phyloP scores from a whole-genome alignment of 805 yeast species.

The Isabelozyma rhagii region DNA sequence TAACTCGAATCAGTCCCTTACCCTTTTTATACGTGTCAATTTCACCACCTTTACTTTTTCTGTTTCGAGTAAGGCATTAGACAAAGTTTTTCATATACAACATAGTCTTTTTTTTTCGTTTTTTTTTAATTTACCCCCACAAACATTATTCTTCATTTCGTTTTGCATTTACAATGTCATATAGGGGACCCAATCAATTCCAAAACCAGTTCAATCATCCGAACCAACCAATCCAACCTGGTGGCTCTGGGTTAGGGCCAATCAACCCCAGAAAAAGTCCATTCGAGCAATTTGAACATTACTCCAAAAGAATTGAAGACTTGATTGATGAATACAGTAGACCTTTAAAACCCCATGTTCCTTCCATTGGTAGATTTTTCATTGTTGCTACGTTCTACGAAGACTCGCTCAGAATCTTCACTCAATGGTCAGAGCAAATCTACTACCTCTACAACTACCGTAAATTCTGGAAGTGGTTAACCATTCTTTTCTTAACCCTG shows the following conservation, averaged over 20 bases:
- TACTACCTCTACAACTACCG: slow-evolving; percentile 78
- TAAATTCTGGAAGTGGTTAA: slow-evolving; percentile 73
- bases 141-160: neutral
- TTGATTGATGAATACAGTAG: slow-evolving; percentile 47
- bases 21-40: neutral
- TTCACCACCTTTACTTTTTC: neutral
- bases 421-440: slow-evolving; percentile 92
- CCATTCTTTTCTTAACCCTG: slow-evolving; percentile 60
- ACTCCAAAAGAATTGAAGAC: slow-evolving; percentile 54
- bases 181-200: slow-evolving; percentile 44
- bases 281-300: slow-evolving; percentile 44
- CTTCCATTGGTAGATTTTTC: slow-evolving; percentile 82
- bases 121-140: too few relatives aligned
- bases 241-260: slow-evolving; percentile 16
- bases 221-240: slow-evolving; percentile 2
- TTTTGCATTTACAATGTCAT: slow-evolving; percentile 26
- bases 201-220: slow-evolving; percentile 29
- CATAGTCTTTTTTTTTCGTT: neutral
- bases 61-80: neutral
- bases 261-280: slow-evolving; percentile 25
- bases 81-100: neutral
- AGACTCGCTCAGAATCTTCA: slow-evolving; percentile 76
- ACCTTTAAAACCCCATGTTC: slow-evolving; percentile 70
- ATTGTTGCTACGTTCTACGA: slow-evolving; percentile 93
- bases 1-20: neutral